Base-by-base conservation (phyloP, 2,329 filamentous ascomycete species). In the Alternaria hordeiaustralica region DNA sequence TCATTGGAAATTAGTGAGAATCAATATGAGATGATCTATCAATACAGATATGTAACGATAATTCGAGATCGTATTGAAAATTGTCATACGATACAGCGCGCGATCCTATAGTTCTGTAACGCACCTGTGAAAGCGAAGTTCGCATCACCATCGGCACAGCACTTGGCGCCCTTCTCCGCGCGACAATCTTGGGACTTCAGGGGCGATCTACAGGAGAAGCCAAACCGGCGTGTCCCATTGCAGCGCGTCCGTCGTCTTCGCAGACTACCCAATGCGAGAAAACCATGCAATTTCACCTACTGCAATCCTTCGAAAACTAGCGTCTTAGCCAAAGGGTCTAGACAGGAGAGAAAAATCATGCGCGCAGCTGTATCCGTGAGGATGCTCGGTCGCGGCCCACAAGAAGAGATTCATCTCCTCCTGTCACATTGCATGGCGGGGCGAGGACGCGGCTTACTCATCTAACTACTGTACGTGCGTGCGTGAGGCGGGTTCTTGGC, bases 181-280 rank as follows among this genome's bases (percentile, higher is more conserved):
- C 47, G 23, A 46, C 59, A 58, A 30, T 30, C 11, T 30, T 30
- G 28, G 28, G 5, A 25, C 56, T 44, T 15, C 26, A 58, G 60
- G 64, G 65, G 62, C 59, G 62, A 65, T 66, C 64, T 64, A 63
- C 64, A 64, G 56, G 55, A 63, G 54, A 21, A 53, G 30, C 5
- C 15, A 54, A 43, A 33, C 41, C 36, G 36, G 36, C 60, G 49
- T 46, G 54, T 58, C 54, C 57, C 30, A 47, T 58, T 41, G 28
- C 33, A 36, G 51, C 51, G 33, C 33, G 20, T 21, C 13, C 49
- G 49, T 53, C 28, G 30, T 33, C 49, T 53, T 41, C 36, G 36
- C 36, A 41, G 5, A 41, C 36, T 41, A 41, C 36, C 36, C 36
- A 41, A 41, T 18, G 36, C 36, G 9, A 41, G 33, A 41, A 41